Evolutionary conservation across 495 filamentous ascomycete genomes (phyloP).

Genomic region (Zalerion maritima): DNA sequence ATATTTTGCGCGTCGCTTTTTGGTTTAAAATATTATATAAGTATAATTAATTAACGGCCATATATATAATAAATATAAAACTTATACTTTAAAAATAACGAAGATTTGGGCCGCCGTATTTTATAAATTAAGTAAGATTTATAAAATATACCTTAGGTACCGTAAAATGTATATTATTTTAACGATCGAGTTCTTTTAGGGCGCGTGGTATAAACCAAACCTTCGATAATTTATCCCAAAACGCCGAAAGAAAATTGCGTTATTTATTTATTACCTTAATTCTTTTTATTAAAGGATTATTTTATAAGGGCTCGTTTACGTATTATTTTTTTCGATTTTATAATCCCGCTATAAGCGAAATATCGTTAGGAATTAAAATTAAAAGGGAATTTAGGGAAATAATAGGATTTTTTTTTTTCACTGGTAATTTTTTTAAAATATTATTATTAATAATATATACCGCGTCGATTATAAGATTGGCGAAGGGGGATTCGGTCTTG

Average conservation of each 20-base stretch:
- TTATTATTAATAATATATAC: constrained; percentile 12
- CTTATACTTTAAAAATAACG: constrained; percentile 1
- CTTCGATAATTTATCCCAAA: too few relatives aligned
- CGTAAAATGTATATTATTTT: constrained; percentile 3
- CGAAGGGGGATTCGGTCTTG: constrained; percentile 15
- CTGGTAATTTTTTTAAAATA: too few relatives aligned
- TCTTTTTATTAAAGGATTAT: constrained; percentile 1
- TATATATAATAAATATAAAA: too few relatives aligned
- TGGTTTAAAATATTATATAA: not conserved
- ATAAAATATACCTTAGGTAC: constrained; percentile 6
- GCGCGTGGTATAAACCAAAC: too few relatives aligned
- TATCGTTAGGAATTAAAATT: not conserved
- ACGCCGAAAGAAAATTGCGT: not conserved
- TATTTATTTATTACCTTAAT: not conserved
- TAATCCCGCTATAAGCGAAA: constrained; percentile 1
- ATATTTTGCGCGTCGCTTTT: too few relatives aligned
- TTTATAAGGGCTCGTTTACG: not conserved
- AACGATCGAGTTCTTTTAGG: too few relatives aligned
- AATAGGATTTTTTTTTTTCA: too few relatives aligned
- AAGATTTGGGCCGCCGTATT: constrained; percentile 8
- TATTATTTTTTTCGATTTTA: constrained; percentile 2
- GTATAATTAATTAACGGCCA: not conserved
- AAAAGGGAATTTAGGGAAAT: not conserved
- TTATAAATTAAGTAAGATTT: constrained; percentile 9
- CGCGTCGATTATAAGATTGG: constrained; percentile 14